Percentiles rank a stretch among this genome's conserved stretches.
Evolutionary conservation across 1,284 basidiomycete species (phyloP).

Genomic region (Irpex rosettiformis): DNA sequence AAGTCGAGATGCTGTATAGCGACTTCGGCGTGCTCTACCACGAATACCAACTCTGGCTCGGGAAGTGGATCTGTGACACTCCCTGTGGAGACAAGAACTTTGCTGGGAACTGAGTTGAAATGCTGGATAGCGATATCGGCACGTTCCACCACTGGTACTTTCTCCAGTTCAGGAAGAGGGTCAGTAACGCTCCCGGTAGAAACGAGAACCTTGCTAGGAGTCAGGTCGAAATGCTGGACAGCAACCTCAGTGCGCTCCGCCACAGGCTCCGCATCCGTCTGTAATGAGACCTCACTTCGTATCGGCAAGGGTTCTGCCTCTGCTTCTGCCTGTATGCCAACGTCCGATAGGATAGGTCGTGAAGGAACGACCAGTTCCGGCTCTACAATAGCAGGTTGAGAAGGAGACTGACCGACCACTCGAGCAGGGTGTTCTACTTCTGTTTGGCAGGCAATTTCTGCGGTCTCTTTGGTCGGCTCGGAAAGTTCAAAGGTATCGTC

Average conservation of each 20-base stretch:
- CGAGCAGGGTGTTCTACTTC: slow-evolving; percentile 33
- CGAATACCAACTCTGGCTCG: slow-evolving; percentile 19
- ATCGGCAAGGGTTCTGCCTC: slow-evolving; percentile 35
- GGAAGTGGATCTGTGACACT: no score
- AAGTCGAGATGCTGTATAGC: no score
- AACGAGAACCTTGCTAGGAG: slow-evolving; percentile 28
- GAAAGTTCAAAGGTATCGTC: slow-evolving; percentile 36
- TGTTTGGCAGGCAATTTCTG: slow-evolving; percentile 64
- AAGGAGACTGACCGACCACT: slow-evolving; percentile 17
- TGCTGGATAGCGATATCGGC: slow-evolving; percentile 17
- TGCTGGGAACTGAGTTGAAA: no score
- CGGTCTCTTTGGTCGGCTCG: slow-evolving; percentile 41
- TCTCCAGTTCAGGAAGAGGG: slow-evolving; percentile 13
- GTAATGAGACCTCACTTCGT: slow-evolving; percentile 43
- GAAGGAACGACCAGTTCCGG: slow-evolving; percentile 19
- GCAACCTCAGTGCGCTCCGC: slow-evolving; percentile 32
- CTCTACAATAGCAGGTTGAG: slow-evolving; percentile 12
- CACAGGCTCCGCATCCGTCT: slow-evolving; percentile 41
- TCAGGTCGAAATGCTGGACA: slow-evolving; percentile 36
- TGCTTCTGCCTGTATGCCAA: slow-evolving; percentile 45
- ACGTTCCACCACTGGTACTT: slow-evolving; percentile 22
- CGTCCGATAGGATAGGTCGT: slow-evolving; percentile 29
- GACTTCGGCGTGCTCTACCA: slow-evolving; percentile 18
- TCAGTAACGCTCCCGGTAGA: slow-evolving; percentile 31
- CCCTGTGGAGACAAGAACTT: no score